Evolutionary conservation across 2,329 filamentous ascomycete species (phyloP), one percentile per base, ranked within the genome.

Genomic region (Ploettnerulaceae sp.): DNA sequence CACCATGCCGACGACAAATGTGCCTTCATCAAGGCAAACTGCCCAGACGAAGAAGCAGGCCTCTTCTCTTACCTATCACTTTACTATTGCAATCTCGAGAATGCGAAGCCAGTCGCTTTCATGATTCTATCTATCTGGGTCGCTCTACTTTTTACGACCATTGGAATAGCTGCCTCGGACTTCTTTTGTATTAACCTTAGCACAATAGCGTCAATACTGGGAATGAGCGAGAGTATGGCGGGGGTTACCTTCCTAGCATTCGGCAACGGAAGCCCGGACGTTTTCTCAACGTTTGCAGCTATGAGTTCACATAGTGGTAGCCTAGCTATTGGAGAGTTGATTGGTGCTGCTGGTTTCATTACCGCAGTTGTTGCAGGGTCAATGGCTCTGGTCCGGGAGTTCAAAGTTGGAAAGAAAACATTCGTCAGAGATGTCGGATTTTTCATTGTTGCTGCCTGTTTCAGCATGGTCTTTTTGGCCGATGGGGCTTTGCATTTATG

Each of bases 241-340:
- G 93, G 93, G 26, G 94, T 98, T 21, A 98, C 93, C 0, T 95
- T 98, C 61, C 71, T 98, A 42, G 93, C 93, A 7, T 94, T 98
- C 67, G 93, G 93, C 55, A 98, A 98, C 71, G 93, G 93, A 42
- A 97, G 91, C 52, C 93, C 93, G 2, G 93, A 98, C 67, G 90
- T 98, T 35, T 98, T 98, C 67, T 96, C 90, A 56, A 98, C 93
- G 2, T 97, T 98, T 69, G 93, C 93, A 12, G 94, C 93, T 57
- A 97, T 98, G 89, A 84, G 83, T 61, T 95, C 90, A 18, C 89
- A 97, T 62, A 96, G 90, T 64, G 91, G 91, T n/a, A 94, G 90
- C 70, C 79, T 98, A 74, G 93, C 93, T 1, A 82, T 98, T 31
- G 93, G 93, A 35, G 93, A 98, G 69, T 74, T 98, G 40, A 89